These are phyloP conservation scores for Pisolithus sp. DNA, from an alignment of 768 basidiomycete genomes.

Conservation along the genomic window DNA sequence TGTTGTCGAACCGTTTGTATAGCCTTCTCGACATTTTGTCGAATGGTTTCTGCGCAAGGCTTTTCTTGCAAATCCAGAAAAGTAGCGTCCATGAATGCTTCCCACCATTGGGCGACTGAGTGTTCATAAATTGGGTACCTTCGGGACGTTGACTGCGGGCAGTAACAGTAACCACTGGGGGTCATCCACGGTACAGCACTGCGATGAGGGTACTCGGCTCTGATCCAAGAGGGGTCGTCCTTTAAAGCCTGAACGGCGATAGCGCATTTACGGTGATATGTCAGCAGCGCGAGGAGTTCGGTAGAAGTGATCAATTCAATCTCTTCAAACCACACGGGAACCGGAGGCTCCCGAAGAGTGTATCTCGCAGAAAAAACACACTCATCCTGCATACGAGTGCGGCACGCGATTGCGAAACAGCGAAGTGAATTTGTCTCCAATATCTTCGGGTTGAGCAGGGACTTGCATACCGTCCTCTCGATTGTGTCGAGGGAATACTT, in stretches of 20 bases:
- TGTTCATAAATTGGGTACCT: neutral
- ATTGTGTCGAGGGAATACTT: slow-evolving; percentile 14
- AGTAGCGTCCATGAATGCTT: slow-evolving; percentile 11
- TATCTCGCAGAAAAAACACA: slow-evolving; percentile 23
- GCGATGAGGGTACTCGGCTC: slow-evolving; percentile 1
- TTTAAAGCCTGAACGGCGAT: slow-evolving; percentile 6
- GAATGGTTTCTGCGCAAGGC: slow-evolving; percentile 11
- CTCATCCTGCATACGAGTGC: slow-evolving; percentile 16
- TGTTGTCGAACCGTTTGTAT: neutral
- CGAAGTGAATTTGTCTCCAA: slow-evolving; percentile 20
- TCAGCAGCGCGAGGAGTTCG: slow-evolving; percentile 19
- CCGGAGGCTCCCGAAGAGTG: slow-evolving; percentile 21
- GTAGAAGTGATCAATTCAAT: slow-evolving; percentile 20
- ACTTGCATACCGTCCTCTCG: slow-evolving; percentile 13
- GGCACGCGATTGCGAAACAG: slow-evolving; percentile 28
- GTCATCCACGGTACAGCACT: neutral
- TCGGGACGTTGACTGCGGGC: neutral
- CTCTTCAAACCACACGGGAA: slow-evolving; percentile 20
- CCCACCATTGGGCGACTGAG: slow-evolving; percentile 14
- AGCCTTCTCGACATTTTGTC: neutral
- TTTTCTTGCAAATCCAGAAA: slow-evolving; percentile 11
- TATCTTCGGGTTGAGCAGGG: slow-evolving; percentile 13
- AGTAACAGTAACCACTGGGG: neutral
- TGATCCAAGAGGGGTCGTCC: slow-evolving; percentile 10
- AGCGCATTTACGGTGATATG: slow-evolving; percentile 15